Evolutionary conservation across 176 grass and related monocot species (phyloP).

Genomic region (Hyparrhenia diplandra): DNA sequence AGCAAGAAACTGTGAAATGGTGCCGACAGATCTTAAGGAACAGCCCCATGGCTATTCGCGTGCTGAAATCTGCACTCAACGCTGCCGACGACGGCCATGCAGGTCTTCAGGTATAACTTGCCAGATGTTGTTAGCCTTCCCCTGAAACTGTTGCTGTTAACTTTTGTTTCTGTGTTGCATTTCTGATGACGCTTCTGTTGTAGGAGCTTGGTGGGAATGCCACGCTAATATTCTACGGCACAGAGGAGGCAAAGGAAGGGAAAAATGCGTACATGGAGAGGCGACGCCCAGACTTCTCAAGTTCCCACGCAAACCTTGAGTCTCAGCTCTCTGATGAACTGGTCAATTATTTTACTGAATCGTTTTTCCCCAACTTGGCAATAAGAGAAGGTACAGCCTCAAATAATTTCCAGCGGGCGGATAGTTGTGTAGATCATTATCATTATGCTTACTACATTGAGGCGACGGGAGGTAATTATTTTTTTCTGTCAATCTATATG

Average conservation of each 20-base stretch:
- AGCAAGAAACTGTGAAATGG: constrained; percentile 78
- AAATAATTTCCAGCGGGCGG: too few relatives aligned
- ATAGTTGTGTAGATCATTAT: too few relatives aligned
- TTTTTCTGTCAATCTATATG: too few relatives aligned
- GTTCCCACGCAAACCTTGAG: constrained; percentile 77
- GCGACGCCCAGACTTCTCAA: constrained; percentile 77
- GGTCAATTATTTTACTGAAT: not conserved
- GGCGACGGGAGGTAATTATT: too few relatives aligned
- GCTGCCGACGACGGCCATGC: constrained; percentile 89
- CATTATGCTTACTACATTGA: too few relatives aligned
- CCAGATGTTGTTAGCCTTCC: not conserved
- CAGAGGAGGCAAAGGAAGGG: constrained; percentile 83
- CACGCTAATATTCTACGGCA: constrained; percentile 85
- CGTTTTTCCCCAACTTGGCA: not conserved
- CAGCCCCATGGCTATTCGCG: constrained; percentile 75
- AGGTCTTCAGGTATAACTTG: constrained; percentile 63
- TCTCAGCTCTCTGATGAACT: not conserved
- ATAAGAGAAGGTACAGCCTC: too few relatives aligned
- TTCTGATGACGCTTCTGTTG: not conserved
- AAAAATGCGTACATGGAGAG: constrained; percentile 76
- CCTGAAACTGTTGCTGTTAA: not conserved
- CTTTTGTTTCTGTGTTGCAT: not conserved
- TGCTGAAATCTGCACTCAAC: constrained; percentile 89
- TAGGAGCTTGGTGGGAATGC: constrained; percentile 88
- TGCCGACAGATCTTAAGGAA: constrained; percentile 82